Evolutionary conservation across 352 stramenopile species (phyloP).

Genomic region (Phytopythium litorale): DNA sequence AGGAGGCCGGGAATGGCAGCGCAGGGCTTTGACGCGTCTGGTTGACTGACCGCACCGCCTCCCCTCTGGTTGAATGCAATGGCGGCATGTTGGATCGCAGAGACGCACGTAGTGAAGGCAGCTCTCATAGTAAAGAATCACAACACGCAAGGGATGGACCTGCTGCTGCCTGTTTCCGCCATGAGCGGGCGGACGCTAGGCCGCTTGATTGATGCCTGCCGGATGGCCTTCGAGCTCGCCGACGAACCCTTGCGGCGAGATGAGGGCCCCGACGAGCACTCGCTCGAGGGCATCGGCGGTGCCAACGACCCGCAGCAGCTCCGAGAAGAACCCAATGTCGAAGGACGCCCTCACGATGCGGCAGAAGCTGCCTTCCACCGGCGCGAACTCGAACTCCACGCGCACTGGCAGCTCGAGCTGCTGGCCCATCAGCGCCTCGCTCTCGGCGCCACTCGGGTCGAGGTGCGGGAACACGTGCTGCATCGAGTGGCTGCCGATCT

Average conservation of each 20-base stretch:
- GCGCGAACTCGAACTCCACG: slow-evolving; percentile 19
- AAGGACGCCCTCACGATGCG: slow-evolving; percentile 19
- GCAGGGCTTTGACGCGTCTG: too few relatives aligned
- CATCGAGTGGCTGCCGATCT: slow-evolving; percentile 26
- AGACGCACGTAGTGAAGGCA: too few relatives aligned
- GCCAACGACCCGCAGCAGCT: slow-evolving; percentile 21
- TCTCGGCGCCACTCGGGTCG: slow-evolving; percentile 25
- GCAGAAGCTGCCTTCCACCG: slow-evolving; percentile 1
- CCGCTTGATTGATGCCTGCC: neutral
- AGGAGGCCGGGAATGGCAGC: too few relatives aligned
- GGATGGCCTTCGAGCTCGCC: slow-evolving; percentile 1
- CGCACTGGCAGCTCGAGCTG: slow-evolving; percentile 25
- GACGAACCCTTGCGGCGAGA: slow-evolving; percentile 2
- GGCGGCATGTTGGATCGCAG: too few relatives aligned
- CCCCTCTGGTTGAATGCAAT: too few relatives aligned
- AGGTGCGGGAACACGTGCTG: slow-evolving; percentile 33
- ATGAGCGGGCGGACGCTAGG: neutral
- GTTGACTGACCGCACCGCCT: too few relatives aligned
- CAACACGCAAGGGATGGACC: too few relatives aligned
- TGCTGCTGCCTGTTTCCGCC: too few relatives aligned
- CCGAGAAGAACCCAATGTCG: slow-evolving; percentile 23
- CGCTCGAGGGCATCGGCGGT: slow-evolving; percentile 17
- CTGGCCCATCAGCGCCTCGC: slow-evolving; percentile 26
- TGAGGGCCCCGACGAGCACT: neutral
- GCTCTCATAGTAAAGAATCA: too few relatives aligned